Conservation (phyloP, 2,329 filamentous ascomycete species). For the Karstenula rhodostoma region DNA sequence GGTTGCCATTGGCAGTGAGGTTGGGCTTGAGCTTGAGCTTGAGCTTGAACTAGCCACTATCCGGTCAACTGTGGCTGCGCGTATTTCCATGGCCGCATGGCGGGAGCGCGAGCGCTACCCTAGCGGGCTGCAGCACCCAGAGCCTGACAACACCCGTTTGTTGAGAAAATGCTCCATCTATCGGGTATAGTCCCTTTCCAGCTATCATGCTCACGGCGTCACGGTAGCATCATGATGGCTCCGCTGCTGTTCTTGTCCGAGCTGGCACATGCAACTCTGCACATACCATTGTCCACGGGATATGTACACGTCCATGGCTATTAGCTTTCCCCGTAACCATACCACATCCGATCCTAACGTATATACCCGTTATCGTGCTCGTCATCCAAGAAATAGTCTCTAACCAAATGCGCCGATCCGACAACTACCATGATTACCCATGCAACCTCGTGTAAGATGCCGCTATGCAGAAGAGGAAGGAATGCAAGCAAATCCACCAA, state of each 20-base stretch:
- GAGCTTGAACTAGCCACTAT: neutral
- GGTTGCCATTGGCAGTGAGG: neutral
- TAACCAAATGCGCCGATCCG: neutral
- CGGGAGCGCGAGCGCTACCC: neutral
- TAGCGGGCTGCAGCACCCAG: neutral
- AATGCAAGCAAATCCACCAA: neutral
- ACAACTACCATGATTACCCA: neutral
- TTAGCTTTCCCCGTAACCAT: neutral
- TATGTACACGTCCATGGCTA: neutral
- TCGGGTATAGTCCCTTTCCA: neutral
- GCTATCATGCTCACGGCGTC: neutral
- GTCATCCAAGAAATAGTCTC: neutral
- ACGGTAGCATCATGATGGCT: neutral
- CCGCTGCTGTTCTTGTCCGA: neutral
- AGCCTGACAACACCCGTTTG: neutral
- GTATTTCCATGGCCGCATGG: neutral
- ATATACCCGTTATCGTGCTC: conserved; percentile 6
- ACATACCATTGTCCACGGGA: neutral
- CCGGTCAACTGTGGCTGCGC: neutral
- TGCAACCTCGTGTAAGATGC: neutral
- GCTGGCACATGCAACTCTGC: neutral
- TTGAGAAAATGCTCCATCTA: neutral
- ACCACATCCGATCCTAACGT: neutral
- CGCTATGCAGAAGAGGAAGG: neutral
- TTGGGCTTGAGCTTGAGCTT: neutral